phyloP scores from a whole-genome alignment of 2,329 filamentous ascomycete genomes.

The Byssothecium circinans region DNA sequence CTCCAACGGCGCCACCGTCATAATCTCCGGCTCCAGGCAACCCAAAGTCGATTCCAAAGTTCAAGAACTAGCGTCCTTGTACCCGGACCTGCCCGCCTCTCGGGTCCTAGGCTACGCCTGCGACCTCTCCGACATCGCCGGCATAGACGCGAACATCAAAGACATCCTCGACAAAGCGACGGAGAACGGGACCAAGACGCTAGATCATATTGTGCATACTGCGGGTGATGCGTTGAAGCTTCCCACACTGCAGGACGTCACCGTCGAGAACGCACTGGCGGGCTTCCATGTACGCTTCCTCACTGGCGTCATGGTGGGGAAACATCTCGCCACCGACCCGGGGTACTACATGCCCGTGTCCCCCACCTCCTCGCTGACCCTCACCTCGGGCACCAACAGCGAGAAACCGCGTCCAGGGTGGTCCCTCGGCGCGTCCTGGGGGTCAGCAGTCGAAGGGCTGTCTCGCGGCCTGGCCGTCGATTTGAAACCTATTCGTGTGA shows the following conservation, averaged over 20 bases:
- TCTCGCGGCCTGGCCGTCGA: constrained; percentile 46
- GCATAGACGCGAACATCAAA: constrained; percentile 32
- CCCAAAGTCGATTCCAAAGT: constrained; percentile 55
- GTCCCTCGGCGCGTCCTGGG: constrained; percentile 30
- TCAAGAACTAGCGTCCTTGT: constrained; percentile 47
- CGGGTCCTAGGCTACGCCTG: constrained; percentile 28
- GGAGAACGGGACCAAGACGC: constrained; percentile 25
- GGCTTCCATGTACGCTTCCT: constrained; percentile 40
- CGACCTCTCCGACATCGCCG: constrained; percentile 30
- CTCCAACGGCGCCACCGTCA: constrained; percentile 58
- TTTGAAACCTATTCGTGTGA: constrained; percentile 47
- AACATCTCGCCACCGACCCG: constrained; percentile 31
- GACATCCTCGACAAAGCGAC: constrained; percentile 32
- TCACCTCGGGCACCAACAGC: constrained; percentile 45
- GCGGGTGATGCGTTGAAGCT: constrained; percentile 27
- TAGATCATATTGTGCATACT: constrained; percentile 38
- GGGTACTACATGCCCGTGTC: constrained; percentile 38
- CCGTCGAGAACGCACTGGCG: constrained; percentile 18
- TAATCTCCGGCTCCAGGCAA: constrained; percentile 61
- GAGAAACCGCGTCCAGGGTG: constrained; percentile 40
- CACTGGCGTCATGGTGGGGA: constrained; percentile 44
- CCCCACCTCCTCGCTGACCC: constrained; percentile 40
- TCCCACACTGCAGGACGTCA: constrained; percentile 31
- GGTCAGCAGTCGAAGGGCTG: constrained; percentile 35
- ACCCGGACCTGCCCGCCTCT: constrained; percentile 29